Evolutionary conservation across 202 grass and related monocot species (phyloP), one percentile per base, ranked within the genome.

Genomic region (Sporobolus alterniflorus): DNA sequence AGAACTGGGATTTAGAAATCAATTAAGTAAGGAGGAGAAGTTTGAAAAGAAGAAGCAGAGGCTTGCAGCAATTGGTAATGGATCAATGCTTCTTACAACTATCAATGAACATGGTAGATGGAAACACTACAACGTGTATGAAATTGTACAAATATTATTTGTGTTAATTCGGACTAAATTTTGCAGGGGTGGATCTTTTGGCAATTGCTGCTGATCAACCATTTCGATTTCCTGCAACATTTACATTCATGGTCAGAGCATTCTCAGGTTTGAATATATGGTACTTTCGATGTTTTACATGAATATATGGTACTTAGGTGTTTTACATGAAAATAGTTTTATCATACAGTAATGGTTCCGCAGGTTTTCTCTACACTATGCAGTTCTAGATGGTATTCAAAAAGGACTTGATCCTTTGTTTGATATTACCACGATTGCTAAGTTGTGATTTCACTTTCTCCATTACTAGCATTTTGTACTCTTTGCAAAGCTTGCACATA

Each of bases 341-440:
- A 81, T 77, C 26, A 18, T 78, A 49, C 30, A 28, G 10, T 64
- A 16, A 78, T 74, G 39, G 78, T 47, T 80, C 64, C 43, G 85
- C 46, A 79, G 59, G 39, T 22, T 40, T 67, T 67, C 50, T 81
- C 55, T 42, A 65, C 46, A 80, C 30, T 80, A 13, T 89, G 89
- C 91, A 99, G 96, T 96, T 67, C 77, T 99, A 76, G 96, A 99
- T 94, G 96, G 96, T 88, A 99, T 99, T 85, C 93, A 93, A 57
- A 99, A 99, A 85, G 96, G 96, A 43, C 93, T 99, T 50, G 96
- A 99, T 83, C 93, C 91, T 82, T 92, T 91, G 82, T 99, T 99
- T 91, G 96, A 99, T 87, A 96, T 99, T 69, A 99, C 96, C 85
- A 93, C 96, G 85, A 99, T 99, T 78, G 96, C 96, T 81, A 99